Base-by-base conservation (phyloP, 2,329 filamentous ascomycete genomes). In the Cercospora zeina region DNA sequence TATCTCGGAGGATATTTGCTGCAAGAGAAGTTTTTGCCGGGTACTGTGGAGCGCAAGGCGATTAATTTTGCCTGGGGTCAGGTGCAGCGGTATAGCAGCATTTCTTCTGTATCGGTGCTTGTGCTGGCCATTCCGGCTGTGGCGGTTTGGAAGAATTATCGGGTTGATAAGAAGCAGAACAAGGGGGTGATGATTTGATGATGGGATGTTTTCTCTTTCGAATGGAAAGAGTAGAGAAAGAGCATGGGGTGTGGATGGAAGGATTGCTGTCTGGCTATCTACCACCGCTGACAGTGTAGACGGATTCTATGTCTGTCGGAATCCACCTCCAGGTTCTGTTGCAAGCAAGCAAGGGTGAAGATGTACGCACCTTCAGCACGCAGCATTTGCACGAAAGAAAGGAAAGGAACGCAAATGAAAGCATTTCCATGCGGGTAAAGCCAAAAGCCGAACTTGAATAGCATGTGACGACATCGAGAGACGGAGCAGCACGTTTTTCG, bases 11-110 rank as follows among this genome's bases (percentile, higher is more conserved):
- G 66, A 2, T 68, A 68, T 36, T 24, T 62, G 6, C 33, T 39
- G 3, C 64, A 68, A 56, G 61, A 65, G 31, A 58, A 64, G 4
- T 83, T 80, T 65, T 68, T 75, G 0, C 70, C 78, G 10, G 77
- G 79, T 3, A 79, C 72, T 7, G 71, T 76, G 0, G 77, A 76
- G 39, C 73, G 82, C 16, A 65, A 74, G 8, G 82, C 76, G 1
- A 80, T 82, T 59, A 74, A 80, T 31, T 66, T 75, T 58, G 73
- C 81, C 0, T 84, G 83, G 63, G 79, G 77, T 0, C 77, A 79
- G 27, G 76, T 78, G 6, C 81, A 84, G 73, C 76, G 72, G 31
- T 70, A 72, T 36, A 74, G 79, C 71, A 69, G 79, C 27, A 77
- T 79, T 54, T 75, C 76, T 8, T 65, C 74, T 45, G 73, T 70